Conservation (phyloP, 176 grass and related monocot genomes). For the Stipa capillata region DNA sequence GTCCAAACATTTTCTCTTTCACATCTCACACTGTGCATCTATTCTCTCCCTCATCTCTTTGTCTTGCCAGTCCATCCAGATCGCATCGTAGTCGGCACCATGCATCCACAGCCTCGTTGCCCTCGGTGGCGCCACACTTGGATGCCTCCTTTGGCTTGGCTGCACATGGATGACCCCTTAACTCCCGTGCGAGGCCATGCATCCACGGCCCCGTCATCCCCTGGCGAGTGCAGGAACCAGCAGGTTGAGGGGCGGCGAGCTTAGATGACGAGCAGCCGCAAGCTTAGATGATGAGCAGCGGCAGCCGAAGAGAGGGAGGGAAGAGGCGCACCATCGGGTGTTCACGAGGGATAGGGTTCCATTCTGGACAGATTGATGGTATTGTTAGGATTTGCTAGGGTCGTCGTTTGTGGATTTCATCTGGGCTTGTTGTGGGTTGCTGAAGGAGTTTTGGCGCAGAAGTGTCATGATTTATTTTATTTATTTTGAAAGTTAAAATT, state of each 20-base stretch:
- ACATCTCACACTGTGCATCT: not conserved
- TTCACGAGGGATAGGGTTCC: not conserved
- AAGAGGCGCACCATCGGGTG: not conserved
- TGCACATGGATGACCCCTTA: not conserved
- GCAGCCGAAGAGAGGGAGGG: not conserved
- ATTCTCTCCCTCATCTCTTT: not conserved
- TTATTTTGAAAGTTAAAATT: not conserved
- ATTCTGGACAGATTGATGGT: not conserved
- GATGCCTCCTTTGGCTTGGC: not conserved
- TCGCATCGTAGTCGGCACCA: not conserved
- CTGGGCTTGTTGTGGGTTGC: not conserved
- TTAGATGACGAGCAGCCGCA: not conserved
- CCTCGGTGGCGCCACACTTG: not conserved
- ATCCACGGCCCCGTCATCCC: not conserved
- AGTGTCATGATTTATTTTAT: not conserved
- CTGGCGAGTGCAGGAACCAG: not conserved
- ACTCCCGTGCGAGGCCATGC: not conserved
- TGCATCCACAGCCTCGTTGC: not conserved
- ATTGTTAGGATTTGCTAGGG: not conserved
- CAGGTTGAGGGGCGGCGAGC: not conserved
- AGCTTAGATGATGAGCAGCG: not conserved
- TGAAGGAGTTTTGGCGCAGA: not conserved
- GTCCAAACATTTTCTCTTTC: not conserved
- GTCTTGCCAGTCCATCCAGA: not conserved
- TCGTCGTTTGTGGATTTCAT: not conserved